Evolutionary conservation across 2,329 filamentous ascomycete species (phyloP), one percentile per base, ranked within the genome.

Genomic region (Fusarium sacchari): DNA sequence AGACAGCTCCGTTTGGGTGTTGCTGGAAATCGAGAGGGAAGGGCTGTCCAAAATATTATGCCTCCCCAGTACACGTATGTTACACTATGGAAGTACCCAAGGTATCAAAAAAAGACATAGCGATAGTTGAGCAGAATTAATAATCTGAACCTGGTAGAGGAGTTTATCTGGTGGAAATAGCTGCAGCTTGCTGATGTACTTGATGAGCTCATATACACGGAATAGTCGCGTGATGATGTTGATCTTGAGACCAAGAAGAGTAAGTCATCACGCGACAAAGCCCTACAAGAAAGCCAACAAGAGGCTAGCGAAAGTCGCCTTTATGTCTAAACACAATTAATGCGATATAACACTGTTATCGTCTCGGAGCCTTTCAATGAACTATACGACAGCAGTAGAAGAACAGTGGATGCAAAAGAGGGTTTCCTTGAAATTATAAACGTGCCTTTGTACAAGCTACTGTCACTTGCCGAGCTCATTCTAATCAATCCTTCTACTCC

Each of bases 391-490:
- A 5, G 18, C 6, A 20, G 18, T 0, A 9, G 18, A 46, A 22
- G 11, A 15, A 11, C 8, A 26, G 18, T 20, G 0, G 4, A 14
- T 46, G 4, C 8, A 46, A 28, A 42, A 10, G 2, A 10, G 6
- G n/a, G 0, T 18, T 43, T 18, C 1, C 3, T 15, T 8, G 6
- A 22, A 6, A 3, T 24, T 43, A 24, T 12, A 0, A 13, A n/a
- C 9, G 2, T 20, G 18, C 3, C 24, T 10, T 9, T 0, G 0
- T 20, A 46, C 4, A 0, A 46, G 1, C 17, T 46, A 12, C 8
- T 46, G 3, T 6, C 7, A 5, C 6, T 22, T 46, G 26, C 15
- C 26, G 7, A 7, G n/a, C n/a, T n/a, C 0, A 30, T 6, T 11
- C 1, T n/a, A 1, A 30, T 3, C 44, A n/a, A 14, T 8, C 6